Evolutionary conservation across 2,329 filamentous ascomycete genomes (phyloP).

Genomic region (Aspergillus felis): DNA sequence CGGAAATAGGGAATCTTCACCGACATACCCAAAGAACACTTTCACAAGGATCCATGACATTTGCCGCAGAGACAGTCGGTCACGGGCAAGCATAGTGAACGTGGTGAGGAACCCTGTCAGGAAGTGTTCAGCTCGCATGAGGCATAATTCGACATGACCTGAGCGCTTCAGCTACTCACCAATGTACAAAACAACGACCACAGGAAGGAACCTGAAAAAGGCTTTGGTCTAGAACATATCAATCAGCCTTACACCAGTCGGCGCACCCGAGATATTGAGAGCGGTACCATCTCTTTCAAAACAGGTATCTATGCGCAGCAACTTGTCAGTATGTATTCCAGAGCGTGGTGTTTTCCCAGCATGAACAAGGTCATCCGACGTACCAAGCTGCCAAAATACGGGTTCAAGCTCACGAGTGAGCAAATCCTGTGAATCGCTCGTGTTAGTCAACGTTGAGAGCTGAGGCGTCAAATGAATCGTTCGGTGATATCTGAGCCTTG

Average conservation of each 20-base stretch:
- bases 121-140: slow-evolving; percentile 5
- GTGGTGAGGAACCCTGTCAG: slow-evolving; percentile 74
- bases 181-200: slow-evolving; percentile 77
- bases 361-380: slow-evolving; percentile 17
- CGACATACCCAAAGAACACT: slow-evolving; percentile 57
- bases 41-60: slow-evolving; percentile 61
- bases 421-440: slow-evolving; percentile 58
- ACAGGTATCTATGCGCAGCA: slow-evolving; percentile 64
- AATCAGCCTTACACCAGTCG: slow-evolving; percentile 24
- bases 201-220: slow-evolving; percentile 75
- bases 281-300: slow-evolving; percentile 76
- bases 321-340: slow-evolving; percentile 13
- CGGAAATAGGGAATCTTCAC: slow-evolving; percentile 16
- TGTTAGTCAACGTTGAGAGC: slow-evolving; percentile 12
- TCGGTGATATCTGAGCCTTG: slow-evolving; percentile 20
- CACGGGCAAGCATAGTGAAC: slow-evolving; percentile 57
- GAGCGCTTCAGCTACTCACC: slow-evolving; percentile 41
- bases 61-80: slow-evolving; percentile 51
- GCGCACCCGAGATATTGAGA: background rate
- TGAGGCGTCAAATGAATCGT: slow-evolving; percentile 4
- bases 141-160: background rate
- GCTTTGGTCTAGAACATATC: slow-evolving; percentile 61
- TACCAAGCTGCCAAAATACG: slow-evolving; percentile 66
- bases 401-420: slow-evolving; percentile 79
- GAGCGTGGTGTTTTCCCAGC: background rate